These are phyloP conservation scores for Saposhnikovia divaricata DNA, from an alignment of 129 eudicot species.

Conservation along the genomic window DNA sequence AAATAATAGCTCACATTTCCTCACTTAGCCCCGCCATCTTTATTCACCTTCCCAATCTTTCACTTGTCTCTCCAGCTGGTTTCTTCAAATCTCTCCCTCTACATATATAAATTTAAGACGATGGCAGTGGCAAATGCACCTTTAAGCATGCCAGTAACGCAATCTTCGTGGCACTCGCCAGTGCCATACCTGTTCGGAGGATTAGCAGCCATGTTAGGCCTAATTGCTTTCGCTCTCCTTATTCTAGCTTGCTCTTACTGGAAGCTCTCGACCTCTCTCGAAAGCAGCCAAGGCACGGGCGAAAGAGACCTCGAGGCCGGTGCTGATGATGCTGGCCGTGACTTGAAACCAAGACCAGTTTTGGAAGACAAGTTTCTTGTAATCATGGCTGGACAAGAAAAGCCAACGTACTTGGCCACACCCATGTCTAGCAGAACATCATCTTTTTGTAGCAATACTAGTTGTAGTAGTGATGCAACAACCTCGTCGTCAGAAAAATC, in stretches of 20 bases:
- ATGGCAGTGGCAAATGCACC: conserved; percentile 14
- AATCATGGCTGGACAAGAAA: conserved; percentile 44
- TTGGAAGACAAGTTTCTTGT: conserved; percentile 28
- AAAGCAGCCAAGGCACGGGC: background rate
- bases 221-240: conserved; percentile 41
- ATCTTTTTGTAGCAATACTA: conserved; percentile 20
- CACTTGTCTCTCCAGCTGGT: background rate
- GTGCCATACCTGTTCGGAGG: conserved; percentile 53
- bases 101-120: background rate
- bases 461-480: background rate
- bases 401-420: conserved; percentile 42
- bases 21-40: background rate
- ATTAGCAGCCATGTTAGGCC: conserved; percentile 43
- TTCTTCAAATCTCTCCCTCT: background rate
- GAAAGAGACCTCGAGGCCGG: conserved; percentile 26
- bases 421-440: conserved; percentile 25
- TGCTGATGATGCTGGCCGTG: background rate
- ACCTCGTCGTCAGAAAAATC: background rate
- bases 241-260: conserved; percentile 50
- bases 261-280: conserved; percentile 26
- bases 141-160: background rate
- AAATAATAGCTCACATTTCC: background rate
- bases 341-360: conserved; percentile 6
- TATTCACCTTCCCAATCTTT: background rate
- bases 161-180: conserved; percentile 43